Evolutionary conservation across 495 filamentous ascomycete genomes (phyloP), one percentile per base, ranked within the genome.

Genomic region (Neurospora intermedia): DNA sequence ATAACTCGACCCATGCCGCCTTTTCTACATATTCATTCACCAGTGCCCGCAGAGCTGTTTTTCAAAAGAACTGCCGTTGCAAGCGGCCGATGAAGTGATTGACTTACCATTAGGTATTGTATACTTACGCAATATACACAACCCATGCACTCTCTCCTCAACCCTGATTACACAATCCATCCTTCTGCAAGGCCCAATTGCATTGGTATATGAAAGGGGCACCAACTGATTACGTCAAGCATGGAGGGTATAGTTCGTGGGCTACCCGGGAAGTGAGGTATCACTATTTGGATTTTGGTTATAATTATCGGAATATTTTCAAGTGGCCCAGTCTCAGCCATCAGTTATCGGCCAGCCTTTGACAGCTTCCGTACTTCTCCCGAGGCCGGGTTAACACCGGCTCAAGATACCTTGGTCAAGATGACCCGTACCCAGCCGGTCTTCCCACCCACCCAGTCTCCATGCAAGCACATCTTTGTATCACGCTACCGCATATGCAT

Each of bases 401-500:
- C 46, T 72, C 43, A 18, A 46, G 43, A 38, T 41, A 71, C 15
- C 54, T 62, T 16, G 6, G 5, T 62, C 6, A 31, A 62, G 20
- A 16, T 31, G 54, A 62, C 54, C 54, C 54, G 54, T 62, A 62
- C 54, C 54, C 54, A 62, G 13, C 54, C 48, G 20, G 48, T 59
- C 48, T 59, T 27, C 48, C 48, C 23, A 48, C 48, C 48, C 23
- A 48, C 27, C 48, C 43, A 73, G 71, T 42, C 71, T 69, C 59
- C 74, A 73, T 76, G 73, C 75, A 75, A 71, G 73, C 45, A 54
- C 75, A 69, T 70, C 73, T 71, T 74, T 71, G 43, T 41, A 70
- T 8, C 8, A 23, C 54, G 40, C 54, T 39, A 59, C 69, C 73
- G 73, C 75, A 76, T 76, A 73, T 76, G 75, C 75, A 75, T 48